Percentiles rank a stretch among this genome's conserved stretches.
Evolutionary conservation across 441 rosid genomes (phyloP).

Genomic region (Bruguiera hainesii): DNA sequence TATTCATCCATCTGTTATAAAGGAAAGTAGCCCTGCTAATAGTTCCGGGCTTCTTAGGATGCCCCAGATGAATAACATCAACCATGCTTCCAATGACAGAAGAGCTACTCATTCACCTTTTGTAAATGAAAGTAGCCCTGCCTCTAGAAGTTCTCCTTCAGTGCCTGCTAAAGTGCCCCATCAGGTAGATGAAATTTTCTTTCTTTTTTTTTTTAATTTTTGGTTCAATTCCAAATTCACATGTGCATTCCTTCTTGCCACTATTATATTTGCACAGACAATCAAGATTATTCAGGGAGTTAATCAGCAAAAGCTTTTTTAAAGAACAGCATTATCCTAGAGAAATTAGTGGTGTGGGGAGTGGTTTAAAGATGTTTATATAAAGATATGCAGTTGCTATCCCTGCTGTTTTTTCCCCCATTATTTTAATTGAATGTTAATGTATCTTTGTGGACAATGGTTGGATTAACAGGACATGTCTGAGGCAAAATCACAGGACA

Average conservation of each 20-base stretch:
- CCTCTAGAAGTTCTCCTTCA: slow-evolving; percentile 23
- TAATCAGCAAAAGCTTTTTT: too few species aligned
- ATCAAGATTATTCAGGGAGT: neutral
- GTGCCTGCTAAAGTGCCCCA: slow-evolving; percentile 25
- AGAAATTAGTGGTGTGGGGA: too few species aligned
- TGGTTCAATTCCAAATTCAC: neutral
- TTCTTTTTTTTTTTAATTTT: neutral
- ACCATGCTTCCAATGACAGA: slow-evolving; percentile 8
- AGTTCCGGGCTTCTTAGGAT: neutral
- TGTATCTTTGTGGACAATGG: neutral
- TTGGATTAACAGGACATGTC: slow-evolving; percentile 22
- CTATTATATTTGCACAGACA: neutral
- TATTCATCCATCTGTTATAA: slow-evolving; percentile 16
- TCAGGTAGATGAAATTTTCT: slow-evolving; percentile 33
- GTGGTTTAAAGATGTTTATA: too few species aligned
- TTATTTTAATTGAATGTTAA: neutral
- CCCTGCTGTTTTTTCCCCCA: neutral
- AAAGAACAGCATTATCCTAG: too few species aligned
- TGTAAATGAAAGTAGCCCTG: slow-evolving; percentile 16
- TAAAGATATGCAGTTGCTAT: neutral
- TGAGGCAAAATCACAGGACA: slow-evolving; percentile 28
- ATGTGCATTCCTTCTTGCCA: neutral
- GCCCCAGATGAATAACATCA: slow-evolving; percentile 16
- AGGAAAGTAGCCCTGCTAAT: slow-evolving; percentile 9
- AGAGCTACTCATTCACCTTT: slow-evolving; percentile 1